Evolutionary conservation across 805 yeast species (phyloP), one percentile per base, ranked within the genome.

Genomic region (Candida insectalens): DNA sequence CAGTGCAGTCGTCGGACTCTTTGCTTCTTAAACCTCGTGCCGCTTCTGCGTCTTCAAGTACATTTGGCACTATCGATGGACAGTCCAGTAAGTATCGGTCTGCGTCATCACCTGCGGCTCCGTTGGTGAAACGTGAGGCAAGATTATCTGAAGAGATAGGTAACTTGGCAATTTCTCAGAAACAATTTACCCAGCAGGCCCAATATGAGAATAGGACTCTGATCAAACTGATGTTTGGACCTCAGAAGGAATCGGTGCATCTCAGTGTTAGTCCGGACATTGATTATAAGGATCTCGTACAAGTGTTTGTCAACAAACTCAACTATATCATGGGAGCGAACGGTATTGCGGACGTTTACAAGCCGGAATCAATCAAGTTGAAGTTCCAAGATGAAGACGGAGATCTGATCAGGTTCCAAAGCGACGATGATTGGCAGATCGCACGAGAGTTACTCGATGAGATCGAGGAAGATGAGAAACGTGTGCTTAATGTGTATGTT

Each of bases 321-420:
- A 59, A 70, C 30, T 69, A 63, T 29, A 73, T 74, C 39, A 71
- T 84, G 25, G 74, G 71, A 40, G 65, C 55, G 10, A 25, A 33
- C 4, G 42, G 40, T 20, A 43, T 36, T 40, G 49, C n/a, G 53
- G 53, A 30, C 33, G 22, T 30, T 31, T 35, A 63, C 58, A 32
- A 33, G 6, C 16, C 29, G 4, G 38, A 36, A 2, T 38, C 25
- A 14, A 58, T 71, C 26, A 70, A 80, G 47, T 66, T 92, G 40
- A 78, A 77, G 55, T 89, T 85, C 53, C 76, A 75, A 51, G 98
- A 92, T 56, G 98, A 92, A 57, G 98, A 92, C 53, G 96, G 94
- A 13, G 98, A 92, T 53, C 80, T 73, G 52, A 94, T 92, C 28
- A 76, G 82, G 31, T 74, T 89, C 57, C 82, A 77, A 44, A 74